phyloP scores from a whole-genome alignment of 805 yeast genomes.

The Candida dajiaensis region DNA sequence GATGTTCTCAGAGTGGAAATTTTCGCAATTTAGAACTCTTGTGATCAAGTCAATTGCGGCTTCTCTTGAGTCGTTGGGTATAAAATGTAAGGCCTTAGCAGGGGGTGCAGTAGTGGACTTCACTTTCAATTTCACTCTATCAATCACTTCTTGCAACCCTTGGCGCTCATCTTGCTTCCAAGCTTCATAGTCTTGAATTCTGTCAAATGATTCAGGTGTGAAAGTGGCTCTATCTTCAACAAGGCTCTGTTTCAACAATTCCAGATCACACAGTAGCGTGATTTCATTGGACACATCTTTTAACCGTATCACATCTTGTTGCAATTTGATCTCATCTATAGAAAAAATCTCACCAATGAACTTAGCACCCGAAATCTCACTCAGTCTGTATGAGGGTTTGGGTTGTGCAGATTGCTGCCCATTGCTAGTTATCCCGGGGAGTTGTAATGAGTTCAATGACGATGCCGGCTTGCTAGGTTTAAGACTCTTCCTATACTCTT shows the following conservation, averaged over 20 bases:
- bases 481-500: slow-evolving; percentile 32
- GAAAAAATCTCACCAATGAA: slow-evolving; percentile 44
- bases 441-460: neutral
- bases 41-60: slow-evolving; percentile 35
- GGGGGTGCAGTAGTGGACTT: neutral
- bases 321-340: slow-evolving; percentile 43
- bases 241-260: slow-evolving; percentile 4
- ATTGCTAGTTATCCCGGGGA: neutral
- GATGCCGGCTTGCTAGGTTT: slow-evolving; percentile 21
- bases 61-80: slow-evolving; percentile 38
- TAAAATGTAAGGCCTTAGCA: slow-evolving; percentile 11
- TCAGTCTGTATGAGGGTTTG: slow-evolving; percentile 44
- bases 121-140: slow-evolving; percentile 4
- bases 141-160: slow-evolving; percentile 26
- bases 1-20: slow-evolving; percentile 11
- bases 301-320: slow-evolving; percentile 43
- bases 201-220: slow-evolving; percentile 31
- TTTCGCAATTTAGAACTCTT: slow-evolving; percentile 39
- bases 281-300: slow-evolving; percentile 35
- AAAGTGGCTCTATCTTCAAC: slow-evolving; percentile 26
- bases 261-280: slow-evolving; percentile 27
- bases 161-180: slow-evolving; percentile 38
- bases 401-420: neutral
- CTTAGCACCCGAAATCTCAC: slow-evolving; percentile 50
- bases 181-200: slow-evolving; percentile 25